Evolutionary conservation across 2,329 filamentous ascomycete species (phyloP).

Genomic region (Dactylellina leptospora): DNA sequence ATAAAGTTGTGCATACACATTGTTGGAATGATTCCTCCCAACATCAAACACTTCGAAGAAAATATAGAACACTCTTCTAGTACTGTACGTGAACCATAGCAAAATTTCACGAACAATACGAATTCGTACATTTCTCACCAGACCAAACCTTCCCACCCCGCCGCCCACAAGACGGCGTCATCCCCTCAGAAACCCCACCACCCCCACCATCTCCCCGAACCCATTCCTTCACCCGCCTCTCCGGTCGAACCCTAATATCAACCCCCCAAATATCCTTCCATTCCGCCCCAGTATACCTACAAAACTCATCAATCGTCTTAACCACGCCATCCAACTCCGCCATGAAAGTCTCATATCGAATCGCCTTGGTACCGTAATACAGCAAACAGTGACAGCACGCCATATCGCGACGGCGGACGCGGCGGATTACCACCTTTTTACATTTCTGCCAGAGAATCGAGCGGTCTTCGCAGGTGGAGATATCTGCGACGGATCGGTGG

Average conservation of each 20-base stretch:
- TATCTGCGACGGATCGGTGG: not conserved
- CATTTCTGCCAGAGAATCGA: not conserved
- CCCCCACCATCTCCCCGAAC: no score
- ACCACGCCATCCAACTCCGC: not conserved
- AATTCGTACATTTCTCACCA: no score
- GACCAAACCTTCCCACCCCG: no score
- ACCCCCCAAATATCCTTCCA: not conserved
- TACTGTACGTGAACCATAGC: no score
- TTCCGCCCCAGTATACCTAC: not conserved
- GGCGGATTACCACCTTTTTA: not conserved
- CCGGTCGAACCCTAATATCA: not conserved
- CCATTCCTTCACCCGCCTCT: not conserved
- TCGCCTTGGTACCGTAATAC: not conserved
- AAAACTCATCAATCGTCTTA: not conserved
- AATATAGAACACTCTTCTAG: no score
- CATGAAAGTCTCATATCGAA: not conserved
- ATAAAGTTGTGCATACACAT: no score
- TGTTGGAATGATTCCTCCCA: no score
- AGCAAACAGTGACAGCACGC: not conserved
- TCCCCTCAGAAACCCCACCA: no score
- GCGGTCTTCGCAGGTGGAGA: not conserved
- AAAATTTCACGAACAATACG: no score
- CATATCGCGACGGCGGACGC: not conserved
- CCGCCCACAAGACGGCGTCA: no score
- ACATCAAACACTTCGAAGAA: no score